Evolutionary conservation across 768 basidiomycete species (phyloP), one percentile per base, ranked within the genome.

Genomic region (Glaciozyma martinii): DNA sequence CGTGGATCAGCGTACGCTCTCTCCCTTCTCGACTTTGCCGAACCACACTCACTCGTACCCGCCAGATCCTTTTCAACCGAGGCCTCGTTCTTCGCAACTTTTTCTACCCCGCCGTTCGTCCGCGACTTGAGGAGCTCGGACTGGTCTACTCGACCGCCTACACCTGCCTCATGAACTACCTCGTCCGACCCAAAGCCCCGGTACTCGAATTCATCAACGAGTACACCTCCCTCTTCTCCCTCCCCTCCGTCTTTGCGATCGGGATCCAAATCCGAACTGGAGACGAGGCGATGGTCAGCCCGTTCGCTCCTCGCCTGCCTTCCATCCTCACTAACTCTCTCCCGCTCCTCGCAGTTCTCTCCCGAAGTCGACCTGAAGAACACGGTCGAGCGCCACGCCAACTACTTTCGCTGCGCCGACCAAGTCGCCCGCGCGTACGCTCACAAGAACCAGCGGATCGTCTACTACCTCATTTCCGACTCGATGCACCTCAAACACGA

Each of bases 111-210:
- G 1, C 33, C 0, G 25, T 63, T 44, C 42, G 32, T 3, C 61
- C 54, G 4, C 47, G 15, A 5, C 58, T 69, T 32, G 61, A 65
- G 2, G 10, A 37, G 3, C 54, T 66, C 33, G 67, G 67, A 0
- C 10, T 69, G 4, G 53, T 12, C 21, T 25, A 21, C 46, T 4
- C 3, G 5, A 5, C 46, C 53, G 61, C 64, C 32, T 69, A 66
- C 44, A 60, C 67, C 3, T 69, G 64, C 50, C 49, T 69, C 10
- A 56, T 66, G 47, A 60, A 60, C 33, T 69, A 65, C 56, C 67
- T 69, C 44, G 23, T 69, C 16, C 57, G 67, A 1, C 67, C 67
- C 0, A 69, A 69, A 21, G 54, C 61, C 7, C 57, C 61, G 27
- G 59, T 60, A 32, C 63, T 69, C 47, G 56, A 32, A 6, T 66